phyloP scores from a whole-genome alignment of 768 basidiomycete genomes.

The Suillus occidentalis region DNA sequence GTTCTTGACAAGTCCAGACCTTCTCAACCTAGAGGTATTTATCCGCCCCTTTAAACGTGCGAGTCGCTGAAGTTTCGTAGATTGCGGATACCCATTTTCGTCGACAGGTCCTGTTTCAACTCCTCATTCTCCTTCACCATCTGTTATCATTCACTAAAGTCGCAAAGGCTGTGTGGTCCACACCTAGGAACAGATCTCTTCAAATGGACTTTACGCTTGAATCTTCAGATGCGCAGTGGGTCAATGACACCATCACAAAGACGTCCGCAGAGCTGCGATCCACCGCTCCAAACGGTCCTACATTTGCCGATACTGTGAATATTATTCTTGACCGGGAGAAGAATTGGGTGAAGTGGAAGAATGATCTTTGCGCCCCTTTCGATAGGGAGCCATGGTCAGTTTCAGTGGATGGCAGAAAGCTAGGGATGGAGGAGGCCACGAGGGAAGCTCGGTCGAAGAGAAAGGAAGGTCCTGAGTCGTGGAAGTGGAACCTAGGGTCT shows the following conservation, averaged over 20 bases:
- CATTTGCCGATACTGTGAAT: slow-evolving; percentile 72
- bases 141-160: slow-evolving; percentile 72
- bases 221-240: slow-evolving; percentile 68
- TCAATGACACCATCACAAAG: slow-evolving; percentile 66
- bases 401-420: slow-evolving; percentile 47
- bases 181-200: slow-evolving; percentile 70
- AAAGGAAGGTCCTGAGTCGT: slow-evolving; percentile 58
- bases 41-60: slow-evolving; percentile 8
- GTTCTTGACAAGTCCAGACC: slow-evolving; percentile 84
- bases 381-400: slow-evolving; percentile 67
- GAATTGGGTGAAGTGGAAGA: slow-evolving; percentile 93
- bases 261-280: slow-evolving; percentile 57
- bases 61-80: slow-evolving; percentile 38
- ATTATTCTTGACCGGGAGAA: slow-evolving; percentile 78
- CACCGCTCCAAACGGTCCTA: slow-evolving; percentile 75
- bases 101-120: slow-evolving; percentile 88
- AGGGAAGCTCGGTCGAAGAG: slow-evolving; percentile 49
- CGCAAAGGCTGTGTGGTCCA: slow-evolving; percentile 59
- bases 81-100: slow-evolving; percentile 90
- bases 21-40: slow-evolving; percentile 83
- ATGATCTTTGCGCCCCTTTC: slow-evolving; percentile 75
- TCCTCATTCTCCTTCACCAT: slow-evolving; percentile 75
- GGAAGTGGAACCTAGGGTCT: slow-evolving; percentile 67
- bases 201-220: slow-evolving; percentile 84
- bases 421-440: slow-evolving; percentile 66